Evolutionary conservation across 2,329 filamentous ascomycete genomes (phyloP).

Genomic region (Beauveria australis): DNA sequence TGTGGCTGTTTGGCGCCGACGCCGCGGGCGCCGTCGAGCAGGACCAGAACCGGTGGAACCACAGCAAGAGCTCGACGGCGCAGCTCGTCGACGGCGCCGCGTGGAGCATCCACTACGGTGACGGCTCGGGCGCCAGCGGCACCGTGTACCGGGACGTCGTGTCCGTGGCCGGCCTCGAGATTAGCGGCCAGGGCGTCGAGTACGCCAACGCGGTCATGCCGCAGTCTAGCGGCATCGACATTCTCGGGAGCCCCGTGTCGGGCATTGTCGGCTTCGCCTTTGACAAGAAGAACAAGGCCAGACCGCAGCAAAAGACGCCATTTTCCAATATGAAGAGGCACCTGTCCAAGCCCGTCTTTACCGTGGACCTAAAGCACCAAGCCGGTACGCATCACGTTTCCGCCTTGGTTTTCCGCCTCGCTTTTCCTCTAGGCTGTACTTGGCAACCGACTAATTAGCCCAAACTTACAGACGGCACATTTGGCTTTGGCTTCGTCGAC

Average conservation of each 20-base stretch:
- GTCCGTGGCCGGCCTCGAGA: constrained; percentile 32
- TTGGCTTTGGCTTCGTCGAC: constrained; percentile 69
- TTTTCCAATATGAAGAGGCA: constrained; percentile 24
- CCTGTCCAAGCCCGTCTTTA: constrained; percentile 45
- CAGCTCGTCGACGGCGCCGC: constrained; percentile 25
- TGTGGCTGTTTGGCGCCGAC: constrained; percentile 28
- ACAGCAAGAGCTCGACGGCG: constrained; percentile 30
- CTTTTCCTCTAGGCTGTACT: background rate
- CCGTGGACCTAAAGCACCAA: constrained; percentile 54
- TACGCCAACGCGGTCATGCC: constrained; percentile 31
- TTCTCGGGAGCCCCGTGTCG: constrained; percentile 26
- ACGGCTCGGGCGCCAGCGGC: constrained; percentile 33
- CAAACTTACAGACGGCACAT: constrained; percentile 42
- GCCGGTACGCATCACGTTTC: constrained; percentile 13
- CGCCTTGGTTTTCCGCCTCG: no score
- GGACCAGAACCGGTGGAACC: constrained; percentile 31
- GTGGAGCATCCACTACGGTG: constrained; percentile 37
- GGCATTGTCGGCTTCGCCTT: constrained; percentile 27
- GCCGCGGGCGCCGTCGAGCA: constrained; percentile 18
- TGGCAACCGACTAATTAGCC: background rate
- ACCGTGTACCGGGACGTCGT: constrained; percentile 36
- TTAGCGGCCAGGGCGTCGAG: constrained; percentile 35
- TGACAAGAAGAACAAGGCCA: constrained; percentile 32
- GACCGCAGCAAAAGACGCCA: constrained; percentile 35
- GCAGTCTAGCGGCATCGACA: constrained; percentile 35